Percentiles rank a stretch among this genome's conserved stretches.
phyloP scores from a whole-genome alignment of 164 flowering plant genomes.

The Chloranthus sessilifolius region DNA sequence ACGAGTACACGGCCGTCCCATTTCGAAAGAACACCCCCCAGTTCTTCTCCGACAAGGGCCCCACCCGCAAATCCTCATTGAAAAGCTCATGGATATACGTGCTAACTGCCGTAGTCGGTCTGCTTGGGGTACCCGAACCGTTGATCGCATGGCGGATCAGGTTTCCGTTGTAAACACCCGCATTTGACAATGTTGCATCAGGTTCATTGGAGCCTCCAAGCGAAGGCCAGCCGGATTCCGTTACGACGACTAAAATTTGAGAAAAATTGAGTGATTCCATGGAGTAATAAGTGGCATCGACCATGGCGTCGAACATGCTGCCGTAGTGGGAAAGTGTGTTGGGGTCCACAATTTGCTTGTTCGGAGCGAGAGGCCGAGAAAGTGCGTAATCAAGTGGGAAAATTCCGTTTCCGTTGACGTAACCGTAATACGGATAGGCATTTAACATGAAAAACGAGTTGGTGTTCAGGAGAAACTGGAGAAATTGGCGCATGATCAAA shows the following conservation, averaged over 20 bases:
- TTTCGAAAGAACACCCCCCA: constrained; percentile 62
- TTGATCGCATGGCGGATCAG: constrained; percentile 46
- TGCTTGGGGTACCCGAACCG: constrained; percentile 68
- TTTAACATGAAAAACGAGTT: constrained; percentile 61
- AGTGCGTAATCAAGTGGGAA: constrained; percentile 80
- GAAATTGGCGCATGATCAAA: constrained; percentile 48
- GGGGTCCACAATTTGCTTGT: constrained; percentile 73
- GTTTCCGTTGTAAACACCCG: constrained; percentile 64
- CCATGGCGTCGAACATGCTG: constrained; percentile 70
- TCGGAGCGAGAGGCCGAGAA: constrained; percentile 51
- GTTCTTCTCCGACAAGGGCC: constrained; percentile 57
- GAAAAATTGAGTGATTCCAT: constrained; percentile 64
- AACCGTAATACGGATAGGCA: constrained; percentile 69
- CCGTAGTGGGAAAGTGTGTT: constrained; percentile 70
- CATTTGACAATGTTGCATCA: constrained; percentile 66
- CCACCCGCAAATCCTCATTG: constrained; percentile 60
- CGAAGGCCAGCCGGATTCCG: constrained; percentile 83
- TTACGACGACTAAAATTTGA: constrained; percentile 56
- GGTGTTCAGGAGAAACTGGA: constrained; percentile 59
- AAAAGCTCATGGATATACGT: constrained; percentile 72
- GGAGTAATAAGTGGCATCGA: constrained; percentile 73
- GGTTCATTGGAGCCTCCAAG: constrained; percentile 67
- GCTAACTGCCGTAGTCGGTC: constrained; percentile 49
- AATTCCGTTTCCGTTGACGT: constrained; percentile 50
- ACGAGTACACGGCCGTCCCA: constrained; percentile 47